Base-by-base conservation (phyloP, 2,329 filamentous ascomycete genomes). In the Metarhizium robertsii region DNA sequence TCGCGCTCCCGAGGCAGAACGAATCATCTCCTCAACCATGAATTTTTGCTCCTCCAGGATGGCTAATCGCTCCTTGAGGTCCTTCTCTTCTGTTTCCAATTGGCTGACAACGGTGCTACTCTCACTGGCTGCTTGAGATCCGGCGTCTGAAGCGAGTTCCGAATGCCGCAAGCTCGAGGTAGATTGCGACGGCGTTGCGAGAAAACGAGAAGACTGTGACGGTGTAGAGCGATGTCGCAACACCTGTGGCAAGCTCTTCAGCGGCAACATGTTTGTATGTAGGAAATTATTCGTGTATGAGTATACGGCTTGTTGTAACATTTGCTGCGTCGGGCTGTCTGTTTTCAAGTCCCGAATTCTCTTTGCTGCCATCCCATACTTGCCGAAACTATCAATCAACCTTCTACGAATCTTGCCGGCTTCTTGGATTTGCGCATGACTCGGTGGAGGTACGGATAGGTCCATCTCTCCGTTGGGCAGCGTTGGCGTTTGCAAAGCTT, bases 41-140 rank as follows among this genome's bases (percentile, higher is more conserved):
- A 95, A 95, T 60, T 85, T 87, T 69, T 96, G 92, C 71, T 96
- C 92, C 68, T 96, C 90, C 1, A 96, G 77, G 6, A 96, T 86
- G 34, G 94, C 87, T 13, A 96, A 74, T 4, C 84, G 78, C 64
- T 96, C 91, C 16, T 87, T 81, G 1, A 95, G 73, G 20, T 89
- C 83, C 67, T 90, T 92, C 69, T 96, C 91, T 66, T 96, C 90
- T 0, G 80, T 82, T 69, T 95, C 91, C 4, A 95, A 71, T 38
- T 77, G 73, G 56, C 78, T 81, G 1, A 80, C 73, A 1, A 75
- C 74, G 14, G 78, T 82, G 65, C 78, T 81, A 2, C 72, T 70
- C 58, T 82, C 79, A 62, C 78, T 81, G 0, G 67, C 63, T 0
- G 68, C 67, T 46, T 70, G 68, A 3, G 70, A 70, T 2, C 74